Percentiles rank a stretch among this genome's conserved stretches.
phyloP scores from a whole-genome alignment of 768 basidiomycete species.

The Amylocystis lapponica region DNA sequence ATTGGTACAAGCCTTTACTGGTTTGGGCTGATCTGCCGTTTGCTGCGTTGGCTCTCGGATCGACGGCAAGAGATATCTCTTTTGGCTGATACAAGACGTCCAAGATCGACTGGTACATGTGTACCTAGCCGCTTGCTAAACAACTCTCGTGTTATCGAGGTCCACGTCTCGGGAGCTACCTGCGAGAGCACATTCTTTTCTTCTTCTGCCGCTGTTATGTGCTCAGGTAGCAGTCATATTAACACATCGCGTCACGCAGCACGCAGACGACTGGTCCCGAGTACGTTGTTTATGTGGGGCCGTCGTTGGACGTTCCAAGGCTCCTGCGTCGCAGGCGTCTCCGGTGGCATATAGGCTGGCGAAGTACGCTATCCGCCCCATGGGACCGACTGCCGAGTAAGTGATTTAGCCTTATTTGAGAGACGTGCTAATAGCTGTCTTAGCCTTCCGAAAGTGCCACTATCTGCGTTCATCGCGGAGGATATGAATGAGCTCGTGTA shows the following conservation, averaged over 20 bases:
- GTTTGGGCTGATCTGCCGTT: slow-evolving; percentile 37
- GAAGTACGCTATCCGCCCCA: slow-evolving; percentile 79
- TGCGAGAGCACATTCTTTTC: slow-evolving; percentile 62
- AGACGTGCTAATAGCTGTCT: slow-evolving; percentile 6
- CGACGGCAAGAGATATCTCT: slow-evolving; percentile 31
- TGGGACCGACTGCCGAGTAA: slow-evolving; percentile 57
- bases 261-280: slow-evolving; percentile 55
- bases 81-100: slow-evolving; percentile 95
- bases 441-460: slow-evolving; percentile 43
- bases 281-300: slow-evolving; percentile 83
- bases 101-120: slow-evolving; percentile 48
- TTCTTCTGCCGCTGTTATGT: no score
- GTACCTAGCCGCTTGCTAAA: slow-evolving; percentile 50
- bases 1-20: slow-evolving; percentile 51
- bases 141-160: slow-evolving; percentile 81
- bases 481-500: slow-evolving; percentile 90
- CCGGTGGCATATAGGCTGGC: slow-evolving; percentile 60
- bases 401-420: slow-evolving; percentile 23
- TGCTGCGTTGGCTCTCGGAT: slow-evolving; percentile 21
- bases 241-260: slow-evolving; percentile 31
- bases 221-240: no score
- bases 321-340: slow-evolving; percentile 27
- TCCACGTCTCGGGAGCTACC: slow-evolving; percentile 82
- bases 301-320: slow-evolving; percentile 64
- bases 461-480: slow-evolving; percentile 86